These are phyloP conservation scores for Eragrostis curvula DNA, from an alignment of 176 grass and related monocot genomes.

Conservation along the genomic window DNA sequence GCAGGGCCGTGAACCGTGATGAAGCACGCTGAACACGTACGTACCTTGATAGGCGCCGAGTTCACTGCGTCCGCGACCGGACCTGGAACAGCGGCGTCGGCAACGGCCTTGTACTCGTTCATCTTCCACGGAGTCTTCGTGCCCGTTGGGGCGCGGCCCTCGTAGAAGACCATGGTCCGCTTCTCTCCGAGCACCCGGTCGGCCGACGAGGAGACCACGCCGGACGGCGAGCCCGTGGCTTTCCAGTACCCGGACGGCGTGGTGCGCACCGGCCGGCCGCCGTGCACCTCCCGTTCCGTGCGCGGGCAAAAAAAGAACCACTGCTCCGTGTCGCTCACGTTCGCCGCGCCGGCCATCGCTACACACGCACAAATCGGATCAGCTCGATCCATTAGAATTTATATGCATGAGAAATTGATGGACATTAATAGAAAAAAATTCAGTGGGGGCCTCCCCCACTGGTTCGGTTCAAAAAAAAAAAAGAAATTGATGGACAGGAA, in stretches of 20 bases:
- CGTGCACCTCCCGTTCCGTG: conserved; percentile 49
- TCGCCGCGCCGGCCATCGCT: conserved; percentile 56
- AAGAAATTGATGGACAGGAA: too few species aligned
- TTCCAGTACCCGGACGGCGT: conserved; percentile 83
- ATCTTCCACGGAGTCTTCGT: conserved; percentile 82
- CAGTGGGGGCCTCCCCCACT: too few species aligned
- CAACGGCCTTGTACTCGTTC: conserved; percentile 78
- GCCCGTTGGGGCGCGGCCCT: conserved; percentile 57
- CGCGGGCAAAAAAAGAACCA: conserved; percentile 86
- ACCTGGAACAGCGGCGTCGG: neutral
- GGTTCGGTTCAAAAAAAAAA: too few species aligned
- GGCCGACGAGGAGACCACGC: conserved; percentile 44
- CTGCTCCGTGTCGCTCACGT: conserved; percentile 56
- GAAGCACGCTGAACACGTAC: neutral
- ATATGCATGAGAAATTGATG: too few species aligned
- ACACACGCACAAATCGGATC: neutral
- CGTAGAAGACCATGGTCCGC: conserved; percentile 88
- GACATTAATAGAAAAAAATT: too few species aligned
- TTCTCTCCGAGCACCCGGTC: conserved; percentile 56
- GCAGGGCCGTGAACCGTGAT: too few species aligned
- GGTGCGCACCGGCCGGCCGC: conserved; percentile 55
- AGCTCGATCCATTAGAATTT: neutral
- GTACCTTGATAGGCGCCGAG: neutral
- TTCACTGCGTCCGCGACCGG: neutral
- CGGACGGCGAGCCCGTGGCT: conserved; percentile 66